Base-by-base conservation (phyloP, 2,329 filamentous ascomycete species). In the Talaromyces sp. region DNA sequence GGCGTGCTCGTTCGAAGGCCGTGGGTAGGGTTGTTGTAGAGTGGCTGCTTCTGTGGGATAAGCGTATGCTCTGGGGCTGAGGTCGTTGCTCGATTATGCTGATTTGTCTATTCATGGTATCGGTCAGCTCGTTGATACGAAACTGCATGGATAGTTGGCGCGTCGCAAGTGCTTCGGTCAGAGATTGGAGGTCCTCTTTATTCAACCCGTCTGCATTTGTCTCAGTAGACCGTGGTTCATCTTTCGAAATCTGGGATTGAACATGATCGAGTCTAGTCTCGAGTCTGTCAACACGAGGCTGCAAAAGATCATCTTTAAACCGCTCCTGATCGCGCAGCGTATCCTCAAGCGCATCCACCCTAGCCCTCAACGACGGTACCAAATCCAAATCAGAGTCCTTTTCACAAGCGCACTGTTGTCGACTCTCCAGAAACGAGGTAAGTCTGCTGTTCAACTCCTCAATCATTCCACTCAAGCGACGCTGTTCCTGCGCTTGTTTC, bases 141-240 rank as follows among this genome's bases (percentile, higher is more conserved):
- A 34, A 63, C 6, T 58, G 61, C 61, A 63, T 63, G 25, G 61
- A 56, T 7, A 56, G n/a, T 19, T 63, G 61, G n/a, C 61, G 34
- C 19, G 51, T 63, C 2, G 61, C 61, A 19, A 56, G 49, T 56
- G 49, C 19, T 47, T 63, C 61, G 17, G 51, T 58, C 25, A 45
- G 36, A 17, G 61, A 63, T 45, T 63, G 61, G 15, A 63, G 61
- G 4, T 56, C 49, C 5, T 63, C 27, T 5, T 34, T 36, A 8
- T 58, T 63, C 13, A 56, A 10, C 6, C 36, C 36, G 6, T 58
- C 54, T n/a, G 38, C 19, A 7, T 54, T 17, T 13, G 8, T 19
- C 13, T 34, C 11, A 15, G 11, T 45, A 29, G 56, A 19, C 22
- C 6, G 19, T 31, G 25, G 22, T 22, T 27, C 25, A 31, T 40